Conservation (phyloP, 2,329 filamentous ascomycete genomes). For the Mycosphaerella sp. region DNA sequence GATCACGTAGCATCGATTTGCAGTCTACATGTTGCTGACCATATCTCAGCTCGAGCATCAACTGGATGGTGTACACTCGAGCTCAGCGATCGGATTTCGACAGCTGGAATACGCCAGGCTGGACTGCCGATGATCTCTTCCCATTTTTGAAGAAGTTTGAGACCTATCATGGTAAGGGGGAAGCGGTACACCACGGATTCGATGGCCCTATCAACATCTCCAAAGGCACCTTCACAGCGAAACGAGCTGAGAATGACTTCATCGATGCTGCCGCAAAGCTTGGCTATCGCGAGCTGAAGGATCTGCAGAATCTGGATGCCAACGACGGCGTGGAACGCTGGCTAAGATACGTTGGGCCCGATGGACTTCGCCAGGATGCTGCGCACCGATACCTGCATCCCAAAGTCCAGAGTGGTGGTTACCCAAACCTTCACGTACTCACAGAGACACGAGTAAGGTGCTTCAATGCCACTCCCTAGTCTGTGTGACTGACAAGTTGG, state of each 20-base stretch:
- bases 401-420: slow-evolving; percentile 42
- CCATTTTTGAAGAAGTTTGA: slow-evolving; percentile 49
- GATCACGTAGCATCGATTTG: not conserved
- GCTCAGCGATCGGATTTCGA: slow-evolving; percentile 46
- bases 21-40: not conserved
- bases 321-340: slow-evolving; percentile 41
- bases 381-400: slow-evolving; percentile 52
- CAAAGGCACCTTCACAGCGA: slow-evolving; percentile 41
- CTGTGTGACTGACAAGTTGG: not conserved
- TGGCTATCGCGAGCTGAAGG: slow-evolving; percentile 48
- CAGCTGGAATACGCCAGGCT: slow-evolving; percentile 48
- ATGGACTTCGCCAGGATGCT: slow-evolving; percentile 53
- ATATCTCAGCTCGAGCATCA: slow-evolving; percentile 29
- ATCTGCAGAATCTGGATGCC: slow-evolving; percentile 48
- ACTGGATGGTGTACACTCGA: slow-evolving; percentile 40
- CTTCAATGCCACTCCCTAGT: not conserved
- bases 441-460: slow-evolving; percentile 39
- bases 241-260: slow-evolving; percentile 43
- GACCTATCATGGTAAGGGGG: slow-evolving; percentile 40
- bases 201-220: slow-evolving; percentile 53
- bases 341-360: slow-evolving; percentile 45
- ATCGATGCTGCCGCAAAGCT: slow-evolving; percentile 43
- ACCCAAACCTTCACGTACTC: slow-evolving; percentile 55
- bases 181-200: slow-evolving; percentile 45
- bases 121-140: slow-evolving; percentile 47